Base-by-base conservation (phyloP, 2,329 filamentous ascomycete species). In the Apiospora phragmitis region DNA sequence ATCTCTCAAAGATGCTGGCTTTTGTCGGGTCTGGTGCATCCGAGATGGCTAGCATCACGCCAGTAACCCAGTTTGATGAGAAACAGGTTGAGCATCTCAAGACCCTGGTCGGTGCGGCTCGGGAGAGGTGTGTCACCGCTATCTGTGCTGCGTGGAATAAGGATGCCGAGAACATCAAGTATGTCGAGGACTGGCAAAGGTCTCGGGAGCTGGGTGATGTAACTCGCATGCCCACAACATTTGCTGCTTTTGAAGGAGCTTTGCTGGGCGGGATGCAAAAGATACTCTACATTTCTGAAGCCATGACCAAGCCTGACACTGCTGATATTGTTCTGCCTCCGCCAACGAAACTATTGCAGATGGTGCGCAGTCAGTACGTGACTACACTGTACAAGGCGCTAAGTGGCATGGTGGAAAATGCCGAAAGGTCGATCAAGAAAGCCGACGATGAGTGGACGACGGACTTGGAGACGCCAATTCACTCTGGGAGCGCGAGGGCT, bases 351-450 rank as follows among this genome's bases (percentile, higher is more conserved):
- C 84, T 98, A 59, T 85, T 98, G 59, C 93, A 97, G 80, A 94
- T 95, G 89, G 94, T 98, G 21, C 90, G 95, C 74, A 92, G 91
- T 74, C 94, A 97, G 78, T 99, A 99, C 78, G 94, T 97, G 21
- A 94, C 92, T 8, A 97, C 95, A 71, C 84, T 99, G 59, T 98
- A 98, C 82, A 97, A 97, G 80, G 94, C 94, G 8, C 84, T 99
- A 47, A 97, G 94, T 76, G 96, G 95, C 29, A 95, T 99, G 90
- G 94, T 99, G 1, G 96, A 98, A 82, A 98, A 97, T 80, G 95
- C 96, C 3, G 94, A 98, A 82, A 90, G 90, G 70, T 88, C 91
- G 3, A 81, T 90, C 18, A 89, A 91, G 75, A 90, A 89, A 75
- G 84, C 89, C 0, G 90, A 92, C 65, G 88, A 90, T 71, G 88